Base-by-base conservation (phyloP, 768 basidiomycete species). In the Tricholoma hemisulphureum region DNA sequence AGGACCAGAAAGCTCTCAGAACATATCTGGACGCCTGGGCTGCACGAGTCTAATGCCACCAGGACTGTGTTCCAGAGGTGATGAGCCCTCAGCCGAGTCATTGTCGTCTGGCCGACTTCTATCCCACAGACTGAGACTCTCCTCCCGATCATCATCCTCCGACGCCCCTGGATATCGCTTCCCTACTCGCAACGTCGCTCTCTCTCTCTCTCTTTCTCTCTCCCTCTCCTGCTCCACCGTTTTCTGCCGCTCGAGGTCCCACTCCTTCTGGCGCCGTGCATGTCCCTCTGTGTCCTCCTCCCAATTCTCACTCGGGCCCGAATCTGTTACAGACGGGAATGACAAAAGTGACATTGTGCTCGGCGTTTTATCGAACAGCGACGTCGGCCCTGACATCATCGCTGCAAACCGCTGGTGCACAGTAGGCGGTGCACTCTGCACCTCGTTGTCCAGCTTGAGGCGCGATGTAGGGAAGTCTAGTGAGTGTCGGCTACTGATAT, bases 131-230 rank as follows among this genome's bases (percentile, higher is more conserved):
- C 84, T 79, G 52, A 80, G 67, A 55, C 83, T 84, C 71, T 89
- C 87, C 56, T 88, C 87, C 50, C 69, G 67, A 53, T 89, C 87
- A 63, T 84, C 83, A 3, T 78, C 76, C 0, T 75, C 78, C 23
- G 64, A 69, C n/a, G 77, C 79, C 53, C 74, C 77, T 4, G 81
- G 81, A 58, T 85, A 84, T 41, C 72, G 73, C 66, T 77, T 75
- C 49, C 72, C 70, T 26, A 75, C 71, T 59, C 77, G 71, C 26
- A 74, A 70, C 24, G 75, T 70, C 20, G 68, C 69, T 39, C 68
- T 63, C 23, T 64, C 68, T 48, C 62, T 67, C 37, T 67, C 64
- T 58, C 63, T 57, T 31, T 37, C 37, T 39, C 28, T 50, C 31
- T 18, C 41, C 37, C 31, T 58, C 6, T 48, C 46, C 16, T 77